Base-by-base conservation (phyloP, 129 eudicot genomes). In the Tagetes erecta region DNA sequence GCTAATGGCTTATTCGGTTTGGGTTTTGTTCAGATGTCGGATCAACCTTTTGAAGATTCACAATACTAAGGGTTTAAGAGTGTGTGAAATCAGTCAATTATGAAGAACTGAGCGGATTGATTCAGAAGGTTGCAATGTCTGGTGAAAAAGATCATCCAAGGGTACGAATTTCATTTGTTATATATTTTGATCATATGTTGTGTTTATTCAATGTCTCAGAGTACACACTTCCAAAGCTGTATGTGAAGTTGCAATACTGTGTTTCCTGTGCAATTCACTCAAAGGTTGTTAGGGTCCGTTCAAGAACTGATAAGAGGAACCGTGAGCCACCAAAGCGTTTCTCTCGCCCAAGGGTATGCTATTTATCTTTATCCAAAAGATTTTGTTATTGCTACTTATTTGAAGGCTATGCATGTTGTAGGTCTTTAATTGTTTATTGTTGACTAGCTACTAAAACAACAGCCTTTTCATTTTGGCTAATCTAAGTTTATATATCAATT, bases 251-350 rank as follows among this genome's bases (percentile, higher is more conserved):
- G 84, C 94, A 87, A 62, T 80, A 87, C 79, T 87, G 96, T 64
- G 93, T 90, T 44, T 90, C 96, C 5, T 90, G 96, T 87, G 94
- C 96, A 9, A 90, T 90, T 80, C 96, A 90, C 91, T 87, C 91
- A 47, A 87, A 90, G 52, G 91, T 87, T 35, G 94, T 87, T 8
- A 83, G 94, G 75, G 96, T 90, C 1, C 83, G 91, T 1, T 90
- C 94, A 0, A 79, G 84, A 1, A 67, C 74, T 75, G 89, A 90
- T 11, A 85, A 4, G 86, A 90, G 89, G 84, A 86, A 79, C 84
- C 89, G 94, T 80, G 97, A 91, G 85, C 94, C 94, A 6, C 97
- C 97, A 47, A 87, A 91, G 89, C 86, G 89, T 10, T 87, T 83
- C 4, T 80, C 68, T 8, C 89, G 91, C 41, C 80, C 89, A 72